phyloP scores from a whole-genome alignment of 495 filamentous ascomycete genomes.

The Talaromyces adpressus region DNA sequence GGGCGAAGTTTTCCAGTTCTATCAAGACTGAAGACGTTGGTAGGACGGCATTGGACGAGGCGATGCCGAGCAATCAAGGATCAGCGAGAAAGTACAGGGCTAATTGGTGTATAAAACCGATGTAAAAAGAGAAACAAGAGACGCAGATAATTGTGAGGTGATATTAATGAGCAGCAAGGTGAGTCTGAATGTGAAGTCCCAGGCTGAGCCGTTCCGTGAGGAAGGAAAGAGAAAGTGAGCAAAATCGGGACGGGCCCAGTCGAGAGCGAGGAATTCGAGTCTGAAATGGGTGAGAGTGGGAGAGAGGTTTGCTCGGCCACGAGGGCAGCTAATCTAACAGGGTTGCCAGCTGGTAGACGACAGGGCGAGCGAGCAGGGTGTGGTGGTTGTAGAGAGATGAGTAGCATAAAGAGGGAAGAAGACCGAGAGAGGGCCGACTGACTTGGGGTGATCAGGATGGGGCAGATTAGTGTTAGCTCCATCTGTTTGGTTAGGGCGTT shows the following conservation, averaged over 20 bases:
- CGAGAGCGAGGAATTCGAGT: neutral
- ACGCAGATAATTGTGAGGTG: neutral
- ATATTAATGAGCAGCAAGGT: neutral
- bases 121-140: neutral
- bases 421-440: slow-evolving; percentile 8
- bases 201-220: neutral
- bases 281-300: neutral
- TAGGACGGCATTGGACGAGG: slow-evolving; percentile 8
- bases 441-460: neutral
- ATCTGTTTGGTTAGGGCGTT: neutral
- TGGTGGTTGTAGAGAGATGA: slow-evolving; percentile 7
- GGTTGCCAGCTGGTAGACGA: slow-evolving; percentile 4
- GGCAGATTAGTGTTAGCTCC: slow-evolving; percentile 9
- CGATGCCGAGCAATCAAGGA: slow-evolving; percentile 5
- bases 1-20: slow-evolving; percentile 13
- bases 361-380: slow-evolving; percentile 1
- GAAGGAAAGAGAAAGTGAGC: neutral
- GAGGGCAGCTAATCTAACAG: neutral
- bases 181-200: neutral
- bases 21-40: slow-evolving; percentile 6
- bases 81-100: slow-evolving; percentile 11
- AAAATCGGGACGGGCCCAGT: neutral
- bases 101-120: neutral
- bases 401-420: slow-evolving; percentile 7
- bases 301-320: neutral